Evolutionary conservation across 495 filamentous ascomycete species (phyloP), one percentile per base, ranked within the genome.

Genomic region (Penicillium alfredii): DNA sequence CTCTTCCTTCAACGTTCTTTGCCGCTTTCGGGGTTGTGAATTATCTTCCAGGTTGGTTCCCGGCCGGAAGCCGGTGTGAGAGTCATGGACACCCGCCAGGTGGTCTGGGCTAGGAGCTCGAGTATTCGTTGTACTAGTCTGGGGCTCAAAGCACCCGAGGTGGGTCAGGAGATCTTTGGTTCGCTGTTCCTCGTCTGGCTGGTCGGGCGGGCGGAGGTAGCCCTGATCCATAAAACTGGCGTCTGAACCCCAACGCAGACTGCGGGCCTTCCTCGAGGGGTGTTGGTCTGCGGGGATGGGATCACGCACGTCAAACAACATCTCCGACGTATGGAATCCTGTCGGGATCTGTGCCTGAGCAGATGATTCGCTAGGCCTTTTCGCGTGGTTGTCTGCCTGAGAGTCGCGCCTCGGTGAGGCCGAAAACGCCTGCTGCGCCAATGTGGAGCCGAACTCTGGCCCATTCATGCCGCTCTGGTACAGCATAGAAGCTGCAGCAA

Each of bases 221-320:
- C 68, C 71, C 45, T 76, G 70, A 8, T 65, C 60, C 44, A 64
- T 68, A 41, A 86, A 86, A 33, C 65, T 69, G 4, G 67, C 50
- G 58, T 86, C 82, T 0, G 82, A 81, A 12, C 82, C 82, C 70
- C 76, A 86, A 11, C 73, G 74, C 16, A 82, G 56, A 10, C 55
- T 52, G 9, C 62, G 58, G 13, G 49, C 53, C 38, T 66, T 67
- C 6, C 56, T 44, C 16, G 56, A 58, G 8, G 57, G 51, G 41
- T 68, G 66, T 35, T 64, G 61, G 24, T 68, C 66, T 12, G 43
- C 51, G 6, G 61, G 60, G 19, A 63, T 58, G 1, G 66, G 61
- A 16, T 68, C 56, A 14, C 56, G 58, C 7, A 61, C 56, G 47
- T 68, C 61, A 30, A 71, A 71, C 6, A 67, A 53, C 64, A 69